Conservation (phyloP, 352 stramenopile genomes). For the Pythium aphanidermatum region DNA sequence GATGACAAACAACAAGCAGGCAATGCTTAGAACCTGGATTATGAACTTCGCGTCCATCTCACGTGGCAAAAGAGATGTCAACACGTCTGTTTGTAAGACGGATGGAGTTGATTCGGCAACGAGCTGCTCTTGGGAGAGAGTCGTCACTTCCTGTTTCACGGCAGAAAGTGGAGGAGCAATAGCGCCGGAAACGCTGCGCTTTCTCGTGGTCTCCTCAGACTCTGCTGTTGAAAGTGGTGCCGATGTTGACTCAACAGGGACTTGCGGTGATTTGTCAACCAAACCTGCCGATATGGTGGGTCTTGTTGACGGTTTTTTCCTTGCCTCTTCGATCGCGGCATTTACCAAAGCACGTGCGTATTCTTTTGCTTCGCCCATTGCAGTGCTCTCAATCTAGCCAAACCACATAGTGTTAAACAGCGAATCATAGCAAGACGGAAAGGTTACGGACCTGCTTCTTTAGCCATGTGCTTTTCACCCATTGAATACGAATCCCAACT, state of each 20-base stretch:
- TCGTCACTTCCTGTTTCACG: no score
- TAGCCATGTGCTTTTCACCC: constrained; percentile 80
- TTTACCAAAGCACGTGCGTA: constrained; percentile 36
- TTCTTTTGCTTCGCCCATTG: constrained; percentile 66
- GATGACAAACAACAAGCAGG: constrained; percentile 62
- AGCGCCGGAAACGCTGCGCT: no score
- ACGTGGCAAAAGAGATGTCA: no score
- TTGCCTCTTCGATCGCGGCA: constrained; percentile 31
- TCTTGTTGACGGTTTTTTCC: not conserved
- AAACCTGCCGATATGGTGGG: no score
- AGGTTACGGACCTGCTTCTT: constrained; percentile 67
- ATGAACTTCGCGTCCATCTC: constrained; percentile 3
- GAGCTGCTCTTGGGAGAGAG: no score
- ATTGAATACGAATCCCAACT: constrained; percentile 68
- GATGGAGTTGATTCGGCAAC: no score
- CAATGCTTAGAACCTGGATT: constrained; percentile 36
- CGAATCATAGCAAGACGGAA: not conserved
- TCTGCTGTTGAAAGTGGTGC: not conserved
- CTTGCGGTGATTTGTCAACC: no score
- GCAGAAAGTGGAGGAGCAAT: no score
- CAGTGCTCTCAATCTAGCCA: constrained; percentile 69
- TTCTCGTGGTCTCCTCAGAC: no score
- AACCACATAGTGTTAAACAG: not conserved
- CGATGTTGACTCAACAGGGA: no score
- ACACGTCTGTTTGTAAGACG: no score